phyloP scores from a whole-genome alignment of 441 rosid genomes.

The Arabidopsis lyrata region DNA sequence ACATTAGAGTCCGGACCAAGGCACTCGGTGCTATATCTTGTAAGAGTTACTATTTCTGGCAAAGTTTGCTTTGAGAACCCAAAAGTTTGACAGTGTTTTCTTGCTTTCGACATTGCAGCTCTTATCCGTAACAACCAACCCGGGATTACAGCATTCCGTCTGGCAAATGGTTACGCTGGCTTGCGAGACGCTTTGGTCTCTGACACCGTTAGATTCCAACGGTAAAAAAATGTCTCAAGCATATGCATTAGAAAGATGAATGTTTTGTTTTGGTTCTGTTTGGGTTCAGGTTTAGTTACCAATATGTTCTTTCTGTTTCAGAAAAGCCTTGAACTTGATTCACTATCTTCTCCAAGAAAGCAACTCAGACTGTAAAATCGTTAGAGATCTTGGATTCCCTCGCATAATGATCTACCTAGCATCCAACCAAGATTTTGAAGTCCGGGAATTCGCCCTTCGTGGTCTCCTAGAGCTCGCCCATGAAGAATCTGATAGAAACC shows the following conservation, averaged over 20 bases:
- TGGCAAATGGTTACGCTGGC: conserved; percentile 88
- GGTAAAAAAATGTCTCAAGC: conserved; percentile 49
- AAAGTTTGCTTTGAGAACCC: not conserved
- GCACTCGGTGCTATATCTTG: conserved; percentile 93
- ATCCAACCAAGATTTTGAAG: conserved; percentile 69
- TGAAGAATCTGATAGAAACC: conserved; percentile 52
- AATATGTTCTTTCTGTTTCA: conserved; percentile 44
- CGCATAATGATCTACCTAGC: conserved; percentile 86
- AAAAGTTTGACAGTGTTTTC: conserved; percentile 14
- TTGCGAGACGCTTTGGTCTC: conserved; percentile 81
- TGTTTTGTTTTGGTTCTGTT: not conserved
- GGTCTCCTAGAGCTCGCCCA: conserved; percentile 75
- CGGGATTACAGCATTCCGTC: conserved; percentile 80
- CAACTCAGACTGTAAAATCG: conserved; percentile 66
- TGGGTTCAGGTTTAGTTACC: not conserved
- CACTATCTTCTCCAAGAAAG: conserved; percentile 86
- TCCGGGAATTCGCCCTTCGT: conserved; percentile 86
- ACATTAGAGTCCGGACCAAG: conserved; percentile 69
- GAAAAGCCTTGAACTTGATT: conserved; percentile 90
- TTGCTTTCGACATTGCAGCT: conserved; percentile 57
- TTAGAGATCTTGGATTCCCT: conserved; percentile 75
- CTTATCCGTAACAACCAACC: conserved; percentile 84
- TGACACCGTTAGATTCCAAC: conserved; percentile 76
- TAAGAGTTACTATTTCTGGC: conserved; percentile 47
- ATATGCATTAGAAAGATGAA: conserved; percentile 6